Evolutionary conservation across 495 filamentous ascomycete species (phyloP).

Genomic region (Neurospora cerealis): DNA sequence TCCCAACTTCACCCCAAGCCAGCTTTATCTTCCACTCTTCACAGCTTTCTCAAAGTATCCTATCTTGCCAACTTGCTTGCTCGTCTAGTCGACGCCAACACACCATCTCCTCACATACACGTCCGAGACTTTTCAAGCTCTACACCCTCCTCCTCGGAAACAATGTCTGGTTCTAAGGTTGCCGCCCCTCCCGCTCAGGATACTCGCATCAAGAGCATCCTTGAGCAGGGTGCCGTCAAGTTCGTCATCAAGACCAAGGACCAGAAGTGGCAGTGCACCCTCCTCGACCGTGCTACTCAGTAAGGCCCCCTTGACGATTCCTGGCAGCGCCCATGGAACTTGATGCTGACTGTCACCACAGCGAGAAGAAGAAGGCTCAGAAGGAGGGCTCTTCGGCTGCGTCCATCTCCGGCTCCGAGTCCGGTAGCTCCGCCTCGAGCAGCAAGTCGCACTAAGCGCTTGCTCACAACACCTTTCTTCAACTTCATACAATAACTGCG

Average conservation of each 20-base stretch:
- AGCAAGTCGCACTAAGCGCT: constrained; percentile 14
- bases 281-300: constrained; percentile 34
- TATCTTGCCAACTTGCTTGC: neutral
- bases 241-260: constrained; percentile 35
- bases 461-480: neutral
- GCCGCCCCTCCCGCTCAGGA: constrained; percentile 7
- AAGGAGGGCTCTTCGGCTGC: constrained; percentile 12
- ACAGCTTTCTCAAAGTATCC: neutral
- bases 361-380: constrained; percentile 24
- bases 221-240: constrained; percentile 26
- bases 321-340: neutral
- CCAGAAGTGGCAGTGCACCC: constrained; percentile 29
- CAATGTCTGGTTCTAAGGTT: neutral
- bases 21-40: neutral
- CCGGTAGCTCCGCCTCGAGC: constrained; percentile 18
- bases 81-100: neutral
- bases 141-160: neutral
- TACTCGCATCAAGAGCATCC: constrained; percentile 18
- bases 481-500: neutral
- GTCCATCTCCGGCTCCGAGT: constrained; percentile 19
- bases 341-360: constrained; percentile 5
- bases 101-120: neutral
- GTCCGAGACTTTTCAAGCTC: neutral
- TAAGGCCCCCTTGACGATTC: constrained; percentile 13
- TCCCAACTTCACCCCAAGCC: neutral